Conservation (phyloP, 306 rosid genomes). For the Casuarina cunninghamiana region DNA sequence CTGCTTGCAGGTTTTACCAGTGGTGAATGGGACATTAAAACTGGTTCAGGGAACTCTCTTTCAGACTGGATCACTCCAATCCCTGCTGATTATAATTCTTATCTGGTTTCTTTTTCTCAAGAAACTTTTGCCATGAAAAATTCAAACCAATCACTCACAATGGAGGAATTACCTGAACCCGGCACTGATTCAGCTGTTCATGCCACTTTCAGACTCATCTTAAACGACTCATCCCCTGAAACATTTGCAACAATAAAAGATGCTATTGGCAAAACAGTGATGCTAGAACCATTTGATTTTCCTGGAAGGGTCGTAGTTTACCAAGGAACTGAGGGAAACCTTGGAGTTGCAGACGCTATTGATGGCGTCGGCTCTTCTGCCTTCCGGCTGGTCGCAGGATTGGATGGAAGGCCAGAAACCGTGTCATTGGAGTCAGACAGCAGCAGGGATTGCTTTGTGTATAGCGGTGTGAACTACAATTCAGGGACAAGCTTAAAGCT, state of each 20-base stretch:
- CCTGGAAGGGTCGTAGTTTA: slow-evolving; percentile 69
- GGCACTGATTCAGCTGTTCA: slow-evolving; percentile 50
- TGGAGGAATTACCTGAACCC: slow-evolving; percentile 46
- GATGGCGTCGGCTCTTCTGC: slow-evolving; percentile 23
- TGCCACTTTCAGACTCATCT: slow-evolving; percentile 77
- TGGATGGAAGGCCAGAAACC: slow-evolving; percentile 56
- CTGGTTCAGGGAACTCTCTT: slow-evolving; percentile 25
- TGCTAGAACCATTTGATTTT: slow-evolving; percentile 65
- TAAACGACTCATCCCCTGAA: slow-evolving; percentile 29
- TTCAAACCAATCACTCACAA: slow-evolving; percentile 48
- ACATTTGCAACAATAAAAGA: slow-evolving; percentile 22
- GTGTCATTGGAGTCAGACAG: slow-evolving; percentile 60
- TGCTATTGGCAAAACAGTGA: slow-evolving; percentile 37
- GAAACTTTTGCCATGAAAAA: slow-evolving; percentile 44
- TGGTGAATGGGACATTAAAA: slow-evolving; percentile 54
- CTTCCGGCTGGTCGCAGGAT: slow-evolving; percentile 57
- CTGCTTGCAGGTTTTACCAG: slow-evolving; percentile 68
- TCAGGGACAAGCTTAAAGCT: slow-evolving; percentile 46
- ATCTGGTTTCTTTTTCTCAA: slow-evolving; percentile 59
- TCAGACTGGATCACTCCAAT: slow-evolving; percentile 70
- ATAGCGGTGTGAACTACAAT: slow-evolving; percentile 23
- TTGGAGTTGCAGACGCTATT: slow-evolving; percentile 43
- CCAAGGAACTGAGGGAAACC: slow-evolving; percentile 45
- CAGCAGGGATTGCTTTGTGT: slow-evolving; percentile 59
- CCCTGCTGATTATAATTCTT: slow-evolving; percentile 49